These are phyloP conservation scores for Periconia macrospinosa DNA, from an alignment of 2,329 filamentous ascomycete species.

Conservation along the genomic window DNA sequence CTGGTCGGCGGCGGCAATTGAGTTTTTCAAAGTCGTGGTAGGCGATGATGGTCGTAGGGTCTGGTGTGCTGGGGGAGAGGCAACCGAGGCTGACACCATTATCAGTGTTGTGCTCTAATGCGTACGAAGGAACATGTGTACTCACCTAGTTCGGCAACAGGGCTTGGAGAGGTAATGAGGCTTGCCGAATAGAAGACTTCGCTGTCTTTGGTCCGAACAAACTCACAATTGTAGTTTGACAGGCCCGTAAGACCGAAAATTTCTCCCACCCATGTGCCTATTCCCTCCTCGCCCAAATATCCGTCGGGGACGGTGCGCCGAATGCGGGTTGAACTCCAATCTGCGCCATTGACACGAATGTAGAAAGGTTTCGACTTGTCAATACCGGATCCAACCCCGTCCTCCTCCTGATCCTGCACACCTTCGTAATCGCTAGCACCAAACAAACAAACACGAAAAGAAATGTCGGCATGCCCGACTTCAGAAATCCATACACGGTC, in stretches of 20 bases:
- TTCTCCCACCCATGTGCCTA: constrained; percentile 68
- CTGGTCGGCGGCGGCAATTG: constrained; percentile 71
- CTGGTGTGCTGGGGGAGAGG: constrained; percentile 58
- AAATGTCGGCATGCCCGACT: constrained; percentile 75
- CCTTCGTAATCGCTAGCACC: constrained; percentile 46
- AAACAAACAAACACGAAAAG: constrained; percentile 73
- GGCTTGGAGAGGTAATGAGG: constrained; percentile 66
- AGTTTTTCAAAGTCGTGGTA: constrained; percentile 74
- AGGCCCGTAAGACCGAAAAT: constrained; percentile 69
- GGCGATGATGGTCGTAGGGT: constrained; percentile 74
- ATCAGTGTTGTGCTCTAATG: constrained; percentile 10
- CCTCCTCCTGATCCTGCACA: constrained; percentile 39
- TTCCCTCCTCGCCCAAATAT: constrained; percentile 48
- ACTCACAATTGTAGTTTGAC: constrained; percentile 78
- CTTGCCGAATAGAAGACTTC: constrained; percentile 71
- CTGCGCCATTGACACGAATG: constrained; percentile 75
- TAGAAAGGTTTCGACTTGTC: constrained; percentile 76
- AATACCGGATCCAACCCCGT: constrained; percentile 53
- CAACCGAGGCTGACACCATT: constrained; percentile 29
- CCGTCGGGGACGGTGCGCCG: constrained; percentile 52
- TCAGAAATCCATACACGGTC: constrained; percentile 81
- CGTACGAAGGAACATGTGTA: constrained; percentile 4
- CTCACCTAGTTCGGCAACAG: constrained; percentile 61
- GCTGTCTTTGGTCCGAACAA: constrained; percentile 68
- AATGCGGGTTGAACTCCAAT: constrained; percentile 78